Conservation (phyloP, 2,329 filamentous ascomycete species). For the Aureobasidium sp. region DNA sequence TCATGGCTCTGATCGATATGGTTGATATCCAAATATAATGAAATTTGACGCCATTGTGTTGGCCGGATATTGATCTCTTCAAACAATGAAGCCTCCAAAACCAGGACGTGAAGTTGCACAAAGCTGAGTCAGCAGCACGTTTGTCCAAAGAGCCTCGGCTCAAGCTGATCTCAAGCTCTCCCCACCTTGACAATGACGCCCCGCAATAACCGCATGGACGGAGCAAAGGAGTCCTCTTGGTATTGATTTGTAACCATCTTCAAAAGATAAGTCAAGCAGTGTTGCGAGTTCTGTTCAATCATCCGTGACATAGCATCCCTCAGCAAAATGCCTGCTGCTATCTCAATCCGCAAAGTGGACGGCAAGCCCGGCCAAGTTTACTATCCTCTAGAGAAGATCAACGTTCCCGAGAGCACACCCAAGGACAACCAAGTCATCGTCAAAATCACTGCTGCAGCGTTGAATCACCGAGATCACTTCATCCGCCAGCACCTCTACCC, state of each 20-base stretch:
- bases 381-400: slow-evolving; percentile 52
- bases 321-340: slow-evolving; percentile 40
- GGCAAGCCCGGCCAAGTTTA: slow-evolving; percentile 85
- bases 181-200: neutral
- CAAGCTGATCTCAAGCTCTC: neutral
- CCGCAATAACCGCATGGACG: slow-evolving; percentile 3
- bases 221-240: neutral
- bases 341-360: slow-evolving; percentile 60
- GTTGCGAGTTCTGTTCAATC: neutral
- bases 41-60: neutral
- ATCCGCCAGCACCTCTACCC: slow-evolving; percentile 90
- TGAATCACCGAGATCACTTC: slow-evolving; percentile 95
- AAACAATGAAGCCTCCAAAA: neutral
- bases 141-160: neutral
- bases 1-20: neutral
- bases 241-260: slow-evolving; percentile 6
- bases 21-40: neutral
- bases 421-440: slow-evolving; percentile 58
- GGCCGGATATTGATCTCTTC: neutral
- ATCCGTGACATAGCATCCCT: neutral
- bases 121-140: neutral
- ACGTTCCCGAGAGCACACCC: slow-evolving; percentile 54
- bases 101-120: slow-evolving; percentile 3
- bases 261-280: neutral
- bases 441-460: slow-evolving; percentile 65